These are phyloP conservation scores for Spathaspora jeffriesii DNA, from an alignment of 1,139 yeast species.

Conservation along the genomic window DNA sequence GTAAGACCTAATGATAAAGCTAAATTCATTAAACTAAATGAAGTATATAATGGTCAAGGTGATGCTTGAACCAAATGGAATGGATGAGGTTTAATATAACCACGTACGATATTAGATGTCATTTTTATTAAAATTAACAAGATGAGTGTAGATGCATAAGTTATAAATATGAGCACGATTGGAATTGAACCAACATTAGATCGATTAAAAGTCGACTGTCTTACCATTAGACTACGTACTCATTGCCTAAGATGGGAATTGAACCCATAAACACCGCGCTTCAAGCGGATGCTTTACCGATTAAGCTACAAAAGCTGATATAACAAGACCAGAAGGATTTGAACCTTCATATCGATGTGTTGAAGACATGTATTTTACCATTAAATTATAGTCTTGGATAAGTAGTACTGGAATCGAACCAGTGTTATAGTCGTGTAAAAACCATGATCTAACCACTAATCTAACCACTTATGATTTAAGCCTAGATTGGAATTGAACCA, in stretches of 20 bases:
- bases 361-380: background rate
- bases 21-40: background rate
- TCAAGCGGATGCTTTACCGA: background rate
- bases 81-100: background rate
- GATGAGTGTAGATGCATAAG: background rate
- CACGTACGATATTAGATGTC: background rate
- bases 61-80: background rate
- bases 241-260: background rate
- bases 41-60: background rate
- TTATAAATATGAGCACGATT: background rate
- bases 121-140: background rate
- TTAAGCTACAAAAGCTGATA: background rate
- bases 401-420: background rate
- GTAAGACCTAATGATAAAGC: background rate
- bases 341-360: background rate
- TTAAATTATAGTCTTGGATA: background rate
- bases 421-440: background rate
- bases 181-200: background rate
- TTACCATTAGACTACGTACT: background rate
- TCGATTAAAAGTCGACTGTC: background rate
- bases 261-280: background rate
- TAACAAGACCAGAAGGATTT: background rate
- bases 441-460: background rate
- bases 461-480: background rate
- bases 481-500: constrained; percentile 3